A percentile compares a stretch with the other conserved stretches of the same genome.
These are phyloP conservation scores for Myrica gale DNA, from an alignment of 306 rosid genomes.

Conservation along the genomic window DNA sequence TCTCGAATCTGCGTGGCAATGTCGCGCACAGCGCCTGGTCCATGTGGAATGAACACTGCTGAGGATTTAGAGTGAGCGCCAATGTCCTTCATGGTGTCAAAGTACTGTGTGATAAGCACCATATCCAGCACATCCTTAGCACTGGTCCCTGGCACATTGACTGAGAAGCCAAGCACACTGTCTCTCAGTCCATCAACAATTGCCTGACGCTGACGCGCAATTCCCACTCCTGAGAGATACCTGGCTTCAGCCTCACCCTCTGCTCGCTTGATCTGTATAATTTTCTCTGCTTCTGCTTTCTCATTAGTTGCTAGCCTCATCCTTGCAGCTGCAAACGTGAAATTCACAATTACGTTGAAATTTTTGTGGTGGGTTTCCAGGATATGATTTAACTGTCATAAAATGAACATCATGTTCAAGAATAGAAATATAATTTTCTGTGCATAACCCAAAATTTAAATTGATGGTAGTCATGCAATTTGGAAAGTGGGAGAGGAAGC, in stretches of 20 bases:
- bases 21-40: constrained; percentile 64
- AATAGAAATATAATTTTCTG: background rate
- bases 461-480: background rate
- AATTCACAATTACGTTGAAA: background rate
- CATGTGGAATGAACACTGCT: constrained; percentile 71
- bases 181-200: constrained; percentile 70
- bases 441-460: background rate
- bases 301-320: constrained; percentile 63
- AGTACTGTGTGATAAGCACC: constrained; percentile 76
- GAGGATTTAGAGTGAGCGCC: constrained; percentile 71
- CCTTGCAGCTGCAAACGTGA: constrained; percentile 50
- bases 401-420: background rate
- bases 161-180: constrained; percentile 61
- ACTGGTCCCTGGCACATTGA: constrained; percentile 57
- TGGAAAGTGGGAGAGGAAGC: too few relatives aligned
- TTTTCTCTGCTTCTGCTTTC: constrained; percentile 75
- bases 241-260: constrained; percentile 77
- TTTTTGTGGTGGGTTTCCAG: background rate
- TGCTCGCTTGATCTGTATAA: constrained; percentile 64
- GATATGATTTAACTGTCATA: background rate
- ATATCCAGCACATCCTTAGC: constrained; percentile 75
- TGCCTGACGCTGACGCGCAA: constrained; percentile 74
- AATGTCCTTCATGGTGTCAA: constrained; percentile 76
- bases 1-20: constrained; percentile 62
- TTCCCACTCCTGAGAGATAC: constrained; percentile 66